Base-by-base conservation (phyloP, 257 asterid genomes). In the Solanum bukasovii region DNA sequence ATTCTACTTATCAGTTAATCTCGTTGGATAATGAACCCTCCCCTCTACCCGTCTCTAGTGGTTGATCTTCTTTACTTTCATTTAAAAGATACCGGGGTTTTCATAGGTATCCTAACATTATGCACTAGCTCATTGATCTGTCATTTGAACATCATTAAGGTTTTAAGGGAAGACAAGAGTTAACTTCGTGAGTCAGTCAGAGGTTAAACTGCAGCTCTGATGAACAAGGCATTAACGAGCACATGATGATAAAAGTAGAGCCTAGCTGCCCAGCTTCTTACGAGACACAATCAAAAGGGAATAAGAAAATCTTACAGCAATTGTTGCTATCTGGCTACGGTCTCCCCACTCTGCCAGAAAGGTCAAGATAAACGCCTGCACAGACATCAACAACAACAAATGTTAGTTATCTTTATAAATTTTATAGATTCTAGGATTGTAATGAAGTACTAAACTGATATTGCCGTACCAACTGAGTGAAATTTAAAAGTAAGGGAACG, bases 301-400 rank as follows among this genome's bases (percentile, higher is more conserved):
- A 38, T n/a, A 70, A 81, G 83, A 88, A 88, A 34, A 84, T 84
- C 98, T 96, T 93, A 96, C 98, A 88, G 99, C 98, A 86, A 96
- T 95, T 88, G 99, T 96, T 83, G 99, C 99, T 83, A 95, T 95
- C 94, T 96, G 99, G 93, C 99, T 96, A 82, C 99, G 98, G 85
- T 96, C 99, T 29, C 99, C 99, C 99, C 99, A 96, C 88, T 96
- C 99, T 14, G 99, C 99, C 91, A 95, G 91, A 91, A 96, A 96
- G 82, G 98, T 96, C 94, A 96, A 93, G 77, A 96, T 94, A 84
- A 95, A 96, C 63, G 99, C 92, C 98, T 96, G 98, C 93, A 90
- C 9, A 73, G 37, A 90, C 29, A 10, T 29, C 38, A 81, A 44
- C n/a, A 52, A 79, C 23, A 34, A 18, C 81, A 72, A 11, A 44